Evolutionary conservation across 305 asterid genomes (phyloP).

Genomic region (Fraxinus paxiana): DNA sequence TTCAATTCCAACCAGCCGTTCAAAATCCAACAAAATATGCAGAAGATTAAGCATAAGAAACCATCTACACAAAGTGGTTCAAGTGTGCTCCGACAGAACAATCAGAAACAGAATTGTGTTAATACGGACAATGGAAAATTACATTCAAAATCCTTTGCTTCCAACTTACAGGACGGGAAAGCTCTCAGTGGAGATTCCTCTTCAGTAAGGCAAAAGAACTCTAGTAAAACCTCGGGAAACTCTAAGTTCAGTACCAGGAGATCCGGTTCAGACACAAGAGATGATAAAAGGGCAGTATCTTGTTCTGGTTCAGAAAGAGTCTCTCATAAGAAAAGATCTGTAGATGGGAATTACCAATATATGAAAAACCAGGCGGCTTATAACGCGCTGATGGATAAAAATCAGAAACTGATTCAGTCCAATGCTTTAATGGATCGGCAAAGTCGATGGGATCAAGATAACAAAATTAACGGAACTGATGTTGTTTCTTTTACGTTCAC

Average conservation of each 20-base stretch:
- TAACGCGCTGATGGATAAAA: conserved; percentile 27
- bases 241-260: conserved; percentile 53
- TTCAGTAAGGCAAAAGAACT: conserved; percentile 37
- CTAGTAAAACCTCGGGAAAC: conserved; percentile 41
- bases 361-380: conserved; percentile 41
- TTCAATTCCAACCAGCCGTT: conserved; percentile 36
- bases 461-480: conserved; percentile 49
- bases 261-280: conserved; percentile 36
- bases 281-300: conserved; percentile 40
- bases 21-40: conserved; percentile 41
- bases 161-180: conserved; percentile 46
- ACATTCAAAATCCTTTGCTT: conserved; percentile 31
- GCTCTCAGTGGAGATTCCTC: conserved; percentile 40
- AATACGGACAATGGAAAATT: conserved; percentile 43
- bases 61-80: conserved; percentile 34
- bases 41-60: conserved; percentile 48
- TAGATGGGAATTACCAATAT: conserved; percentile 55
- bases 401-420: conserved; percentile 37
- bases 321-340: conserved; percentile 59
- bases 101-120: conserved; percentile 71
- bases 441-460: conserved; percentile 43
- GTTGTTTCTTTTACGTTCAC: conserved; percentile 86
- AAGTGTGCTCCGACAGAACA: conserved; percentile 64
- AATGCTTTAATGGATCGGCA: conserved; percentile 28
- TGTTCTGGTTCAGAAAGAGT: conserved; percentile 42